Conservation (phyloP, 768 basidiomycete species). For the Fomitopsis serialis region DNA sequence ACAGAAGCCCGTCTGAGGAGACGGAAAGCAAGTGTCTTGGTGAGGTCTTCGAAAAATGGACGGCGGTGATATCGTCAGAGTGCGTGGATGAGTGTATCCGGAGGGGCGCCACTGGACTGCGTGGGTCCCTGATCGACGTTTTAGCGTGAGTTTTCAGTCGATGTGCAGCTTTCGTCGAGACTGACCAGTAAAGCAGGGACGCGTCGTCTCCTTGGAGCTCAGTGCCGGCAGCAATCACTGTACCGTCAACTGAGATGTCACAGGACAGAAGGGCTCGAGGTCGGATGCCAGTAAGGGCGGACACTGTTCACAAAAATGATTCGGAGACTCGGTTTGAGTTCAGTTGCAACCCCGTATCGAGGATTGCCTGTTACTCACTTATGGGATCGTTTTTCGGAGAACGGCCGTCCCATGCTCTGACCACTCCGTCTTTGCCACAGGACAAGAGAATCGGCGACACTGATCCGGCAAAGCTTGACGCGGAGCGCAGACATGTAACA, state of each 20-base stretch:
- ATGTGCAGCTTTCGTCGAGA: conserved; percentile 1
- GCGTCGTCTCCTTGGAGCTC: conserved; percentile 81
- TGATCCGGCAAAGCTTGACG: conserved; percentile 35
- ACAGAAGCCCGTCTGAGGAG: conserved; percentile 81
- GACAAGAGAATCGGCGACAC: conserved; percentile 48
- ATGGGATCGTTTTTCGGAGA: conserved; percentile 44
- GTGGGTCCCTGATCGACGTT: conserved; percentile 75
- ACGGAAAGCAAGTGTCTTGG: conserved; percentile 64
- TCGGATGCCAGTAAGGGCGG: conserved; percentile 12
- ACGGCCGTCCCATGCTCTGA: conserved; percentile 75
- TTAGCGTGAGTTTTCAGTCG: neutral
- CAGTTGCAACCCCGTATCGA: conserved; percentile 15
- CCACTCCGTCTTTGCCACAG: conserved; percentile 64
- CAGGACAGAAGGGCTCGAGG: conserved; percentile 48
- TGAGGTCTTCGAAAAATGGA: conserved; percentile 45
- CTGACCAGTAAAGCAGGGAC: conserved; percentile 78
- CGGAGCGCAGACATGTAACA: conserved; percentile 49
- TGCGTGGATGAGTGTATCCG: conserved; percentile 83
- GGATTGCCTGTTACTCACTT: conserved; percentile 40
- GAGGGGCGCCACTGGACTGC: conserved; percentile 65
- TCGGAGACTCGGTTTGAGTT: conserved; percentile 20
- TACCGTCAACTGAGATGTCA: conserved; percentile 65
- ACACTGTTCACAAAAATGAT: conserved; percentile 16
- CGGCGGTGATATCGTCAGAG: conserved; percentile 85
- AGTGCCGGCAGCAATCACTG: conserved; percentile 77